A percentile compares a stretch with the other conserved stretches of the same genome.
Evolutionary conservation across 2,329 filamentous ascomycete species (phyloP).

Genomic region (Microdochium bolleyi): DNA sequence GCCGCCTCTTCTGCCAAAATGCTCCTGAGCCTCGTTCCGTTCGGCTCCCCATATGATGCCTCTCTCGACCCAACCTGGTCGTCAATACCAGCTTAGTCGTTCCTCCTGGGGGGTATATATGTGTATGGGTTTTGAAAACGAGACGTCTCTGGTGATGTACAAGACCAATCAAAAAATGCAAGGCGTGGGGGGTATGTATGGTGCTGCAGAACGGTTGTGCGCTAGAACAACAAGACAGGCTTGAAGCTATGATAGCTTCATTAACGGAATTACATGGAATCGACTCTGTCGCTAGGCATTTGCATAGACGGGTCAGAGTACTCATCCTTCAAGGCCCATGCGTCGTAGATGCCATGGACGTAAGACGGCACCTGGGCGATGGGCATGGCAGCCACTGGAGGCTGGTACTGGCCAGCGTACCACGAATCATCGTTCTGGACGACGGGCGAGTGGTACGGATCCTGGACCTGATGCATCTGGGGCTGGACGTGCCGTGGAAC

Average conservation of each 20-base stretch:
- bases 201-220: background rate
- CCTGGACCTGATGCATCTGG: conserved; percentile 17
- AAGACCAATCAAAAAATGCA: background rate
- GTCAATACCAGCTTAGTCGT: background rate
- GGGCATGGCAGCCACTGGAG: conserved; percentile 47
- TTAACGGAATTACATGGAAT: conserved; percentile 35
- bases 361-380: conserved; percentile 45
- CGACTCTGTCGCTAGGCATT: conserved; percentile 50
- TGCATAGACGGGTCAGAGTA: conserved; percentile 50
- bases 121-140: too few relatives aligned
- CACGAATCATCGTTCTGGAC: conserved; percentile 41
- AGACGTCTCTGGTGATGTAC: background rate
- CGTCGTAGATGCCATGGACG: conserved; percentile 39
- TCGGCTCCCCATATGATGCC: background rate
- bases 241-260: background rate
- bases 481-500: conserved; percentile 23
- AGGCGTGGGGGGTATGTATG: background rate
- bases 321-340: conserved; percentile 48
- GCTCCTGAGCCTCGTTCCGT: background rate
- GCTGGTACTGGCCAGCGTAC: conserved; percentile 45
- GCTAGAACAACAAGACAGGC: background rate
- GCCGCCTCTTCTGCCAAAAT: background rate
- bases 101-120: background rate
- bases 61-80: background rate
- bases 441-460: conserved; percentile 28